Evolutionary conservation across 768 basidiomycete genomes (phyloP).

Genomic region (Rhodotorula paludigena): DNA sequence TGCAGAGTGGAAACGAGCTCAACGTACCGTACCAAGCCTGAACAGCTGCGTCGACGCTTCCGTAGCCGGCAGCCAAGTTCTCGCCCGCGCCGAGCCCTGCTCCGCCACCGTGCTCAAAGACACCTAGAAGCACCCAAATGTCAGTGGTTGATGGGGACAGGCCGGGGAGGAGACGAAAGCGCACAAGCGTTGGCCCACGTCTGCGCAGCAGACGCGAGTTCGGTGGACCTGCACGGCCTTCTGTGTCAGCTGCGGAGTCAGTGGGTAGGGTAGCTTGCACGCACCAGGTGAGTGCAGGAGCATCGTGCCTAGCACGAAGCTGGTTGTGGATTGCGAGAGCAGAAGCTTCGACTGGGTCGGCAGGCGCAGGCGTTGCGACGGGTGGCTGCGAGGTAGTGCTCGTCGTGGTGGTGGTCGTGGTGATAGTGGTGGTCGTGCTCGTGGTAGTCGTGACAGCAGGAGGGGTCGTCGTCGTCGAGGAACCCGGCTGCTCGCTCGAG

Average conservation of each 20-base stretch:
- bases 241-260: not conserved
- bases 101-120: constrained; percentile 38
- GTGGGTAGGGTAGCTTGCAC: no score
- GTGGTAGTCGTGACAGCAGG: no score
- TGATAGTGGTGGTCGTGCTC: no score
- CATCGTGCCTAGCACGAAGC: constrained; percentile 39
- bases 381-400: no score
- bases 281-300: constrained; percentile 42
- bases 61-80: constrained; percentile 40
- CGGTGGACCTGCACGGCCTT: constrained; percentile 21
- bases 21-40: not conserved
- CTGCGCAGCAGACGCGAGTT: constrained; percentile 42
- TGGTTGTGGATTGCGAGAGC: constrained; percentile 36
- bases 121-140: no score
- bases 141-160: no score
- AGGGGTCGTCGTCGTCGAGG: no score
- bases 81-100: constrained; percentile 19
- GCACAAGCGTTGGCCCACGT: constrained; percentile 41
- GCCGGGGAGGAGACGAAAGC: not conserved
- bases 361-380: no score
- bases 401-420: no score
- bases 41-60: constrained; percentile 1
- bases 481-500: no score
- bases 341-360: not conserved
- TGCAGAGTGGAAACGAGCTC: not conserved